Conservation (phyloP, 2,329 filamentous ascomycete genomes). For the Penicillium nordicum region DNA sequence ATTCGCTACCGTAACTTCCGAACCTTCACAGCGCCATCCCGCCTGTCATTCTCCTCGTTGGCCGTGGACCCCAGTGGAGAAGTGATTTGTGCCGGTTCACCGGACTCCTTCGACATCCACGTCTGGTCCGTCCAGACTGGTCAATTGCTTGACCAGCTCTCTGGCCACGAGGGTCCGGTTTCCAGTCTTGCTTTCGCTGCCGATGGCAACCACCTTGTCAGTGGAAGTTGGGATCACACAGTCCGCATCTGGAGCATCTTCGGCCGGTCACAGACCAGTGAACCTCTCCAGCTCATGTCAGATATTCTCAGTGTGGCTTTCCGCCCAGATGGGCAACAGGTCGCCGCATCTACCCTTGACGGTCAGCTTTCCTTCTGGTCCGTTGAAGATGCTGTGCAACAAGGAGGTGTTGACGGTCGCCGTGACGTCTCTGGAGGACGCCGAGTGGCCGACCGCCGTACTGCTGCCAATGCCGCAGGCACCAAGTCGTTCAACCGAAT, state of each 20-base stretch:
- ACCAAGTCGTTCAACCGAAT: conserved; percentile 89
- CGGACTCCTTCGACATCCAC: conserved; percentile 96
- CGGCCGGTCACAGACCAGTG: conserved; percentile 86
- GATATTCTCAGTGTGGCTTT: conserved; percentile 86
- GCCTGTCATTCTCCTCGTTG: conserved; percentile 87
- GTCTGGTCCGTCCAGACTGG: conserved; percentile 99
- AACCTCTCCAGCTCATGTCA: conserved; percentile 86
- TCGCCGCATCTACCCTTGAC: conserved; percentile 88
- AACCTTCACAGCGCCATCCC: conserved; percentile 90
- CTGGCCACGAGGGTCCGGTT: conserved; percentile 91
- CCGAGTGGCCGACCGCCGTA: conserved; percentile 80
- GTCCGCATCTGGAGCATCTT: conserved; percentile 97
- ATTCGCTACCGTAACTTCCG: conserved; percentile 95
- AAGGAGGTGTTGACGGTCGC: conserved; percentile 80
- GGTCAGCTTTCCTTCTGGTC: conserved; percentile 96
- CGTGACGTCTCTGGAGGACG: conserved; percentile 91
- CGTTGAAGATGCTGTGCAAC: conserved; percentile 79
- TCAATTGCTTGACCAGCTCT: conserved; percentile 83
- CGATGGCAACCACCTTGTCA: conserved; percentile 77
- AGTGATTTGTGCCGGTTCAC: conserved; percentile 88
- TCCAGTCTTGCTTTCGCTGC: conserved; percentile 85
- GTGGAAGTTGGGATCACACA: conserved; percentile 94
- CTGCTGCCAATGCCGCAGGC: conserved; percentile 83
- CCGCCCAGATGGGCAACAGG: conserved; percentile 83
- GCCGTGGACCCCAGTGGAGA: conserved; percentile 97